Base-by-base conservation (phyloP, 805 yeast genomes). In the Metschnikowia henanensis region DNA sequence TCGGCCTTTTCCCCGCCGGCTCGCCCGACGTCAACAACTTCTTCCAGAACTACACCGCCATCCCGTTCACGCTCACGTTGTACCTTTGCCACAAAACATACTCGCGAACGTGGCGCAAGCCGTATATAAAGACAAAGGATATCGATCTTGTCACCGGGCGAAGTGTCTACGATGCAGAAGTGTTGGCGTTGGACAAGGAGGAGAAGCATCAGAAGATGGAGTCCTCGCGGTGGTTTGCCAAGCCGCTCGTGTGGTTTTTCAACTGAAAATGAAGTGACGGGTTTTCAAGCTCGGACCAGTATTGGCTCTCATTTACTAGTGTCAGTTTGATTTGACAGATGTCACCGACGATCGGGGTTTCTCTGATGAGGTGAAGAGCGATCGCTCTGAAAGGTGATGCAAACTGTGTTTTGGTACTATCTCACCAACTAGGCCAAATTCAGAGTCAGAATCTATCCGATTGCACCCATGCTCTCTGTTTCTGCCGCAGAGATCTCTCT, bases 1-100 rank as follows among this genome's bases (percentile, higher is more conserved):
- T 70, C 36, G 71, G 73, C 7, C 65, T 70, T 42, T 70, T 49
- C 59, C 76, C 76, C 2, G 55, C 38, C 18, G 52, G 54, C 21
- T 49, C 52, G 47, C 47, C 64, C 18, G 46, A 52, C 30, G 62
- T 52, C 16, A 64, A 60, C 51, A 53, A 56, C 32, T 59, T 59
- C 34, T 59, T 59, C 45, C 59, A 59, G 45, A 59, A 59, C 50
- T 59, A 59, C 45, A 50, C 54, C 33, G 58, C 61, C 22, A 39
- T 52, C 6, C 61, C 61, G 3, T 53, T 58, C 48, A 43, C 56
- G 21, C 43, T 59, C 34, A 49, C 55, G 15, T 59, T 51, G 43
- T 59, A 50, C 42, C 15, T 56, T 19, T 59, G 52, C 21, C 64
- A 59, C 50, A 59, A 59, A 43, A 37, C 51, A 16, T 54, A 37